phyloP scores from a whole-genome alignment of 2,329 filamentous ascomycete genomes.

The Colletotrichum coccodes region DNA sequence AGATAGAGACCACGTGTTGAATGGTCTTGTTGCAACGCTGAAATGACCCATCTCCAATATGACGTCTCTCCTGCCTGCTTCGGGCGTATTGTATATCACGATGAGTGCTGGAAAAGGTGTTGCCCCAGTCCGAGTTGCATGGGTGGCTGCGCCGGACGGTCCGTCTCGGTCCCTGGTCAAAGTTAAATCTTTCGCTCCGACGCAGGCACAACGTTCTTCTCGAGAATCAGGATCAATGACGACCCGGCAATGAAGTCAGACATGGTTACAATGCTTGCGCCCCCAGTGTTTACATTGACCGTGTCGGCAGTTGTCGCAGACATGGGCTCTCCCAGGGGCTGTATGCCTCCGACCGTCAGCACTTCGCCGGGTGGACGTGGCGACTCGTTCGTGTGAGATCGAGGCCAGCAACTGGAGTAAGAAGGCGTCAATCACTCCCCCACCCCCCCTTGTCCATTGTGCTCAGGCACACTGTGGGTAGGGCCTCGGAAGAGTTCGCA shows the following conservation, averaged over 20 bases:
- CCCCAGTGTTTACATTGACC: background rate
- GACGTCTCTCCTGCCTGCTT: background rate
- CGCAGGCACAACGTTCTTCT: background rate
- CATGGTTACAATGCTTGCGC: background rate
- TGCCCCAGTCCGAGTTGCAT: background rate
- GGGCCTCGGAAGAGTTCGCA: too few relatives aligned
- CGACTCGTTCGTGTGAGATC: background rate
- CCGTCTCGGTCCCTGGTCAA: background rate
- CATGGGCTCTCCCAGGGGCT: background rate
- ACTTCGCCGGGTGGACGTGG: background rate
- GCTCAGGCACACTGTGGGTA: background rate
- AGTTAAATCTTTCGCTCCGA: background rate
- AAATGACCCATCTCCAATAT: background rate
- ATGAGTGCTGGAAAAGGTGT: background rate
- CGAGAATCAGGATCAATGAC: background rate
- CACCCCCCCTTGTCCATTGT: background rate
- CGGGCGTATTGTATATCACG: background rate
- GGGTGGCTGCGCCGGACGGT: background rate
- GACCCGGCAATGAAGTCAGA: background rate
- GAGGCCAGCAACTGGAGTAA: background rate
- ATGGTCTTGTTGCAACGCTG: too few relatives aligned
- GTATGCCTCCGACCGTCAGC: background rate
- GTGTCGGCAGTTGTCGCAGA: background rate
- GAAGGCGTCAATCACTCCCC: too few relatives aligned
- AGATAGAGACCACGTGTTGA: background rate